Evolutionary conservation across 2,329 filamentous ascomycete genomes (phyloP).

Genomic region (Botrytis sinoallii): DNA sequence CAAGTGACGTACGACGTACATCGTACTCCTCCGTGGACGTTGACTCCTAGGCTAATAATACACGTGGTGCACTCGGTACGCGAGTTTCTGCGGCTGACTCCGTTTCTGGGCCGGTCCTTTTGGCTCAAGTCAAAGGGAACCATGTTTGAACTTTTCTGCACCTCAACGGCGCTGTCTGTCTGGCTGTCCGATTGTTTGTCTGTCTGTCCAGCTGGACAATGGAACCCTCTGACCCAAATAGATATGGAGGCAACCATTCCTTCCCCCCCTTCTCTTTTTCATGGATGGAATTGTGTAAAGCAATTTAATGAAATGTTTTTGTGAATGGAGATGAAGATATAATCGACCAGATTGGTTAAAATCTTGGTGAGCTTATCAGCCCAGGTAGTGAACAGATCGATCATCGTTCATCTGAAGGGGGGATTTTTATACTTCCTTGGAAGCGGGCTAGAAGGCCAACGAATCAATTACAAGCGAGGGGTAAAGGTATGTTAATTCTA

Average conservation of each 20-base stretch:
- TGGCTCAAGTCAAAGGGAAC: neutral
- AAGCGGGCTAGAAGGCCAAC: neutral
- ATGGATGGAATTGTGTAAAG: neutral
- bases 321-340: neutral
- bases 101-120: neutral
- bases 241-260: no score
- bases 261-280: neutral
- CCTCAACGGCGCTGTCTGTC: neutral
- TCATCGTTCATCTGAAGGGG: neutral
- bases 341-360: neutral
- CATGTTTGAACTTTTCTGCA: neutral
- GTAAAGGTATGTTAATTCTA: neutral
- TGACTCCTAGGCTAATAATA: neutral
- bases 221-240: neutral
- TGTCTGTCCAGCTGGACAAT: neutral
- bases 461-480: neutral
- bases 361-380: neutral
- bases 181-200: neutral
- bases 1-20: neutral
- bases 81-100: neutral
- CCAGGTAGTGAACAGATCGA: neutral
- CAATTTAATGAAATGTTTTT: neutral
- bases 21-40: neutral
- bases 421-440: neutral
- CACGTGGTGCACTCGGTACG: constrained; percentile 7